Evolutionary conservation across 306 rosid species (phyloP).

Genomic region (Aeschynomene evenia): DNA sequence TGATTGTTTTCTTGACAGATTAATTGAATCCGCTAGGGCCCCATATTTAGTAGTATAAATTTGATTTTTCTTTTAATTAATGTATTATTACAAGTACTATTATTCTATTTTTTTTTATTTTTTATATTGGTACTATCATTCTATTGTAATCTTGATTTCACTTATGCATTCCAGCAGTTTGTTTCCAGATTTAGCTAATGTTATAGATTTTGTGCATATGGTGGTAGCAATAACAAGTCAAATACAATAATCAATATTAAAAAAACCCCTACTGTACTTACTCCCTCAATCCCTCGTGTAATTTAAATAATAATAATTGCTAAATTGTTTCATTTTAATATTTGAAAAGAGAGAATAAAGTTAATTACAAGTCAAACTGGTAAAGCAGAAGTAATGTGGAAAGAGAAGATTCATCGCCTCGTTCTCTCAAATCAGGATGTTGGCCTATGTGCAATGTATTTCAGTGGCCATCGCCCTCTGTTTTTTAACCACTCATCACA

Average conservation of each 20-base stretch:
- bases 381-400: neutral
- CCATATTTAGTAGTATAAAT: neutral
- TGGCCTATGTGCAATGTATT: slow-evolving; percentile 34
- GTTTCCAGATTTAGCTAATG: no score
- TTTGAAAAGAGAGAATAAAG: neutral
- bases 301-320: no score
- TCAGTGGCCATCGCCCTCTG: neutral
- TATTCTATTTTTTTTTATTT: no score
- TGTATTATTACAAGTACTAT: neutral
- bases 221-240: no score
- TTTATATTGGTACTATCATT: no score
- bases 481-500: slow-evolving; percentile 10
- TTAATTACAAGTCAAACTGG: neutral
- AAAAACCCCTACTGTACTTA: no score
- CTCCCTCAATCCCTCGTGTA: no score
- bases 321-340: neutral
- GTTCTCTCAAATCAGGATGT: neutral
- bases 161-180: no score
- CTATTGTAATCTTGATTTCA: no score
- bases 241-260: no score
- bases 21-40: neutral
- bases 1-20: no score
- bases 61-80: neutral
- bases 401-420: slow-evolving; percentile 9
- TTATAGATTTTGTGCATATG: no score